These are phyloP conservation scores for Carex kokanica DNA, from an alignment of 176 grass and related monocot species.

Conservation along the genomic window DNA sequence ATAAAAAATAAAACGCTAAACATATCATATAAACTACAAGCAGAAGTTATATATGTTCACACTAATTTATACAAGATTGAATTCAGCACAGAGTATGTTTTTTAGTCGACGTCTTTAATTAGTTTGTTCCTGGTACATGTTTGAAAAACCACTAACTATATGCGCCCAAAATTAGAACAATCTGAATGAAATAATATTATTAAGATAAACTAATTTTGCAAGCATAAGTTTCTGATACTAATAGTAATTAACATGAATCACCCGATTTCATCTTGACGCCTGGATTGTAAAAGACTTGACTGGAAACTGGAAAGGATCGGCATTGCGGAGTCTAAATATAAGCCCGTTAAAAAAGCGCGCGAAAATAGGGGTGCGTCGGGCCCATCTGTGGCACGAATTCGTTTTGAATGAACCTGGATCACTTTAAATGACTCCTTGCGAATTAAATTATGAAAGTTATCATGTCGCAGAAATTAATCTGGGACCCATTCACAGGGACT, in stretches of 20 bases:
- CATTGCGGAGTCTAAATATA: neutral
- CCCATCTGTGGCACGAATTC: too few relatives aligned
- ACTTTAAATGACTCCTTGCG: neutral
- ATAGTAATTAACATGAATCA: too few relatives aligned
- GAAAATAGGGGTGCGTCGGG: neutral
- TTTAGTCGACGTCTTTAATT: too few relatives aligned
- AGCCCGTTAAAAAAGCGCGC: neutral
- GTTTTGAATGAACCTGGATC: neutral
- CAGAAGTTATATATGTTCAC: neutral
- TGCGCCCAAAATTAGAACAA: neutral
- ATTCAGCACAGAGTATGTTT: neutral
- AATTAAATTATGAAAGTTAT: neutral
- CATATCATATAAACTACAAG: neutral
- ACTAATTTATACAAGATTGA: neutral
- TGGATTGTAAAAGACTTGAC: too few relatives aligned
- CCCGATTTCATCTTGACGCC: too few relatives aligned
- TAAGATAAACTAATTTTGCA: neutral
- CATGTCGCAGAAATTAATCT: neutral
- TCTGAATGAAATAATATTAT: neutral
- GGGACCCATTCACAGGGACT: neutral
- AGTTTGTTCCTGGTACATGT: neutral
- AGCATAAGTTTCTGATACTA: too few relatives aligned
- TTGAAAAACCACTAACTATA: neutral
- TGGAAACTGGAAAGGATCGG: neutral
- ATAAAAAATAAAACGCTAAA: too few relatives aligned